These are phyloP conservation scores for Metarhizium album DNA, from an alignment of 2,329 filamentous ascomycete species.

Conservation along the genomic window DNA sequence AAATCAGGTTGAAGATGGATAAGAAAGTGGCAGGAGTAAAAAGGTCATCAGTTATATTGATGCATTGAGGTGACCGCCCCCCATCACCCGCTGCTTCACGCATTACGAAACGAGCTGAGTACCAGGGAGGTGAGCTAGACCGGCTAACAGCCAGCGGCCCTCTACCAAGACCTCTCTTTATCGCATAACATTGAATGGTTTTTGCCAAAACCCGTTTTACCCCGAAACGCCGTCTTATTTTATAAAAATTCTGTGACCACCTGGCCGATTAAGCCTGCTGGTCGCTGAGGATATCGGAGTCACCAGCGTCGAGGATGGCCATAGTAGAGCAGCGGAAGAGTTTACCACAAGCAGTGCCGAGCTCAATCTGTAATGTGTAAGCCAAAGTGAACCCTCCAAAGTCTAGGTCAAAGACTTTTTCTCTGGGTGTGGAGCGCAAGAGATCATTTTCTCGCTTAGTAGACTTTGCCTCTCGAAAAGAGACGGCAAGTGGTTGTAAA, in stretches of 20 bases:
- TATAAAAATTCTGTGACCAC: constrained; percentile 13
- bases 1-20: not conserved
- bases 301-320: constrained; percentile 92
- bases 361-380: constrained; percentile 75
- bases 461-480: constrained; percentile 10
- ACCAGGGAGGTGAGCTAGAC: constrained; percentile 13
- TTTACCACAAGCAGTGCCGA: constrained; percentile 97
- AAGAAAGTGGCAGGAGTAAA: constrained; percentile 5
- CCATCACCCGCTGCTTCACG: not conserved
- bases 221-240: constrained; percentile 33
- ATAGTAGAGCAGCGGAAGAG: constrained; percentile 97
- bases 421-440: constrained; percentile 61
- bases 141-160: not conserved
- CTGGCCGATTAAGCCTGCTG: constrained; percentile 45
- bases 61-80: constrained; percentile 10
- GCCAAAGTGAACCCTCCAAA: constrained; percentile 74
- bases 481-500: not conserved
- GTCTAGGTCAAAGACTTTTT: constrained; percentile 68
- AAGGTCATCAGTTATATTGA: constrained; percentile 11
- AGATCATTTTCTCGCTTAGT: constrained; percentile 14
- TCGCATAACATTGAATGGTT: constrained; percentile 19
- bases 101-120: constrained; percentile 8
- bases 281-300: constrained; percentile 92
- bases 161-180: constrained; percentile 19
- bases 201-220: constrained; percentile 24